Base-by-base conservation (phyloP, 306 rosid species). In the Lathyrus tuberosus region DNA sequence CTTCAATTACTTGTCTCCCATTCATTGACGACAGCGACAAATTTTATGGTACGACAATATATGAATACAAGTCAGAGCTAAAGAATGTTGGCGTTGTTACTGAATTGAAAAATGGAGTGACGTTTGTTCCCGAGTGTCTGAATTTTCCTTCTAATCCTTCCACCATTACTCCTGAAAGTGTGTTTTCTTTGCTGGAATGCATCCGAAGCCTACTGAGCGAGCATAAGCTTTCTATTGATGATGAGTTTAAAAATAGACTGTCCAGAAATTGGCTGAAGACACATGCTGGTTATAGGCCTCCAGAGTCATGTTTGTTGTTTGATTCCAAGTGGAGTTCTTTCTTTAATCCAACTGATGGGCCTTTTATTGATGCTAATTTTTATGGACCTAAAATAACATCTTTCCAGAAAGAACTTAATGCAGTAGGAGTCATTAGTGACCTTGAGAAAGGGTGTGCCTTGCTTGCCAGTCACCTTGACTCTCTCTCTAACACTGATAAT, bases 241-340 rank as follows among this genome's bases (percentile, higher is more conserved):
- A 71, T 0, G 79, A 40, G 22, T 84, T 84, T 53, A 11, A 2
- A 3, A 17, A 63, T 18, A 80, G 52, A 65, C 60, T 91, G 56
- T 86, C 89, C 17, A 35, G 5, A 51, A 26, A 70, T 17, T 91
- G 97, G 96, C 54, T 91, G 68, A 88, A 80, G 88, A 87, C 97
- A 1, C 53, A 70, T 76, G 74, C 56, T 48, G 96, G 86, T 47
- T 85, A 87, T 62, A 60, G 62, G 72, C 26, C 87, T 62, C 96
- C 97, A 3, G 22, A 62, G 17, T 35, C 76, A 63, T 80, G 89
- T 65, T 77, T 84, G 69, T 63, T 88, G 67, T 89, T 84, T 67
- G 74, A 71, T 79, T 67, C 78, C 11, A 47, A 58, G 65, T 85
- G 88, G 88, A 71, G 26, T 8, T 14, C 3, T 24, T 31, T 73